Conservation (phyloP, 139 green algal genomes). For the Chloropicon primus region DNA sequence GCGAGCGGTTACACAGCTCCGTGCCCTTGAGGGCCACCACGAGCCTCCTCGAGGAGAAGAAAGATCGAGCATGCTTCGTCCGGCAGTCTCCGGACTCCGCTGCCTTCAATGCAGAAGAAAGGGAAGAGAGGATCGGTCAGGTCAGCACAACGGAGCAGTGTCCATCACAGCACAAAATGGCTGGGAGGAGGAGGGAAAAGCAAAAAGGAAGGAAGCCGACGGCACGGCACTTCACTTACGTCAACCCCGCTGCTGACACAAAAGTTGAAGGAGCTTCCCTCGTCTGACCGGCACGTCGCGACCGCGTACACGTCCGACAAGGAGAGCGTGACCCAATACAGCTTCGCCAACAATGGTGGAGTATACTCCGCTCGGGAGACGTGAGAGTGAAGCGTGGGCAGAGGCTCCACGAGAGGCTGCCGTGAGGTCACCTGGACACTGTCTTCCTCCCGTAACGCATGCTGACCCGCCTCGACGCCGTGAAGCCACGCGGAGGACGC, state of each 20-base stretch:
- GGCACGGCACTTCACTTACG: no score
- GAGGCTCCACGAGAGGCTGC: neutral
- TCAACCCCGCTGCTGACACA: neutral
- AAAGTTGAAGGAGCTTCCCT: neutral
- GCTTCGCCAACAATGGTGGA: neutral
- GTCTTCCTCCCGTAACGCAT: neutral
- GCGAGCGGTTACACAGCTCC: neutral
- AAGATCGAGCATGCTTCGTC: neutral
- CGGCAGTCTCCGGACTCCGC: neutral
- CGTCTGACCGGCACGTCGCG: neutral
- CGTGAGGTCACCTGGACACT: neutral
- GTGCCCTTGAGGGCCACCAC: neutral
- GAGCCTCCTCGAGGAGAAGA: neutral
- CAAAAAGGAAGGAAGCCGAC: no score
- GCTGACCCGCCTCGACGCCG: no score
- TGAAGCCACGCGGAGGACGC: no score
- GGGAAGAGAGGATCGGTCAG: neutral
- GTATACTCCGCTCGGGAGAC: neutral
- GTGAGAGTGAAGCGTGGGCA: no score
- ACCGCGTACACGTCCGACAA: neutral
- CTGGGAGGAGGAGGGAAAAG: no score
- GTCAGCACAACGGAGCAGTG: no score
- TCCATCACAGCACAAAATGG: no score
- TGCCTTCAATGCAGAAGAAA: neutral
- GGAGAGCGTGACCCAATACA: neutral